These are phyloP conservation scores for Plasmodium blacklocki DNA, from an alignment of 169 alveolate genomes.

Conservation along the genomic window DNA sequence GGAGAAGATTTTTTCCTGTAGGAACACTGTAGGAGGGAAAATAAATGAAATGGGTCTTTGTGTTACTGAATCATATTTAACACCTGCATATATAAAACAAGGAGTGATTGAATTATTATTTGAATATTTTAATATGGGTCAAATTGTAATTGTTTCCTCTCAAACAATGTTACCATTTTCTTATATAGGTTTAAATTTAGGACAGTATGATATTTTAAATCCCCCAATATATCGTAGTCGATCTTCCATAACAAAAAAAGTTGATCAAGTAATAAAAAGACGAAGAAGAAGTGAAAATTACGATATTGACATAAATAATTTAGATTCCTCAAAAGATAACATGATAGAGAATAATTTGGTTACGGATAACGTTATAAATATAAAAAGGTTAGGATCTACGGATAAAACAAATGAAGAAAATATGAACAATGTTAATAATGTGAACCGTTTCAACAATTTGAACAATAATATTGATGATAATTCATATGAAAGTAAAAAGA, in stretches of 20 bases:
- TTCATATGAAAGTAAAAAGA: not conserved
- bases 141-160: slow-evolving; percentile 84
- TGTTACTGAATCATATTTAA: slow-evolving; percentile 89
- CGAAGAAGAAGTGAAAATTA: slow-evolving; percentile 3
- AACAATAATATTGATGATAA: not conserved
- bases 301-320: not conserved
- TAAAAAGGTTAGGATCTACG: not conserved
- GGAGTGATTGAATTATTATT: slow-evolving; percentile 88
- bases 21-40: slow-evolving; percentile 43
- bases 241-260: not conserved
- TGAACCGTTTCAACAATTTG: not conserved
- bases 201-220: slow-evolving; percentile 75
- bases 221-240: slow-evolving; percentile 39
- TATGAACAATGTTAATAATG: not conserved
- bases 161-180: slow-evolving; percentile 87
- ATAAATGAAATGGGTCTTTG: slow-evolving; percentile 72
- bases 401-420: not conserved
- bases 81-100: slow-evolving; percentile 88
- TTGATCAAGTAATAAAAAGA: not conserved
- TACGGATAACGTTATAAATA: not conserved
- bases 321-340: not conserved
- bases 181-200: slow-evolving; percentile 81
- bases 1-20: slow-evolving; percentile 83
- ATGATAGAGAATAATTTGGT: not conserved
- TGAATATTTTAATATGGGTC: slow-evolving; percentile 84